Evolutionary conservation across 208 protist species (phyloP).

Genomic region (Angomonas ambiguus): DNA sequence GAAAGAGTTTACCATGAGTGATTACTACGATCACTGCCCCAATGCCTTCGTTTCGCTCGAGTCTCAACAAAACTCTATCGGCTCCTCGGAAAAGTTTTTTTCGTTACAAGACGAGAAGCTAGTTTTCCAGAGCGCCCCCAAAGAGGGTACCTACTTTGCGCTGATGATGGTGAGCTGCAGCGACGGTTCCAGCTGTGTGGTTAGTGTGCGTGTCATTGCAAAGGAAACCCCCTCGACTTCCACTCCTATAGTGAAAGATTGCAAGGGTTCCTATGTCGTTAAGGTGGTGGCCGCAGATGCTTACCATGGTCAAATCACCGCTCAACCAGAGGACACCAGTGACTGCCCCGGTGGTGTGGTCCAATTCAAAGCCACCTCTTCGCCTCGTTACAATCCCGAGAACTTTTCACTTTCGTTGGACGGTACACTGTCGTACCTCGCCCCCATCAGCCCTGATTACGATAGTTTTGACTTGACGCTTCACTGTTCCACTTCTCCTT

Average conservation of each 20-base stretch:
- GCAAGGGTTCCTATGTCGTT: constrained; percentile 18
- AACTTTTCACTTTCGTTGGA: constrained; percentile 12
- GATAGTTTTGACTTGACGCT: constrained; percentile 21
- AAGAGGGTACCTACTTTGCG: constrained; percentile 38
- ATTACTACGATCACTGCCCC: constrained; percentile 1
- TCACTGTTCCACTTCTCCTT: constrained; percentile 6
- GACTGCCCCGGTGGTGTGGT: background rate
- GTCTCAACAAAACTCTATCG: background rate
- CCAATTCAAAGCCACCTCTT: background rate
- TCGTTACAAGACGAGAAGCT: background rate
- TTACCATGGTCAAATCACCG: constrained; percentile 11
- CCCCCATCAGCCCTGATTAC: constrained; percentile 7
- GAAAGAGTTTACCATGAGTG: background rate
- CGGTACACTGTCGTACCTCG: constrained; percentile 16
- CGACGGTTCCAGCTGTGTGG: constrained; percentile 20
- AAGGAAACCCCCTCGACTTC: constrained; percentile 4
- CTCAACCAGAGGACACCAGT: constrained; percentile 17
- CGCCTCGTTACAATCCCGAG: constrained; percentile 13
- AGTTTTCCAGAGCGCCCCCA: constrained; percentile 14
- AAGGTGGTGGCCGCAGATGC: constrained; percentile 16
- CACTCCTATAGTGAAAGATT: constrained; percentile 7
- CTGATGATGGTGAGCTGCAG: constrained; percentile 40
- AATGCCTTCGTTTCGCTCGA: constrained; percentile 8
- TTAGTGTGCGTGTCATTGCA: constrained; percentile 31
- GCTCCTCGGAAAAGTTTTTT: background rate